Conservation (phyloP, 305 asterid genomes). For the Fraxinus albicans region DNA sequence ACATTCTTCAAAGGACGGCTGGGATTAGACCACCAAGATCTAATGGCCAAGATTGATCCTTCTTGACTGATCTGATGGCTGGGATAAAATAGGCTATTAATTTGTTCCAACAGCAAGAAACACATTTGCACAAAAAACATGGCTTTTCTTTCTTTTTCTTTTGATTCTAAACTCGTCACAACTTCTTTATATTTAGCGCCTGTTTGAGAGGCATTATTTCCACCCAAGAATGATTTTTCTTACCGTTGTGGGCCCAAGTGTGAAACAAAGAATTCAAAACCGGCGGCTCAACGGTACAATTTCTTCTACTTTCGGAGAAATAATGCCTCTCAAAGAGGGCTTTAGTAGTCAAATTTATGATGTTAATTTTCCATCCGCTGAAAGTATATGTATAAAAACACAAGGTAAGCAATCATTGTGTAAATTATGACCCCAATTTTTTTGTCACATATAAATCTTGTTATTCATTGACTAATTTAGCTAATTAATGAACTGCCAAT, state of each 20-base stretch:
- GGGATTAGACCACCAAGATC: too few relatives aligned
- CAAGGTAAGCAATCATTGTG: neutral
- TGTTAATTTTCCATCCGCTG: neutral
- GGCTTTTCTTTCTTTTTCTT: neutral
- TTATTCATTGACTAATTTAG: neutral
- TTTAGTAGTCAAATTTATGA: neutral
- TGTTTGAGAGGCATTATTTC: too few relatives aligned
- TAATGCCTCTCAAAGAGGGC: too few relatives aligned
- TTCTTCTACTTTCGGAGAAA: too few relatives aligned
- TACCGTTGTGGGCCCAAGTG: too few relatives aligned
- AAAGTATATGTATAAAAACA: neutral
- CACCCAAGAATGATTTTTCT: too few relatives aligned
- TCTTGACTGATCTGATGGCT: too few relatives aligned
- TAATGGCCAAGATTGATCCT: too few relatives aligned
- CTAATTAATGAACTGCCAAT: neutral
- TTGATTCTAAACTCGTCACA: neutral
- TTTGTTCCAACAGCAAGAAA: neutral
- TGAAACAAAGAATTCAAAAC: too few relatives aligned
- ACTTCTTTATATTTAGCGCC: neutral
- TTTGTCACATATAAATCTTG: neutral
- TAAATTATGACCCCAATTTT: neutral
- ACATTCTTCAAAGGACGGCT: too few relatives aligned
- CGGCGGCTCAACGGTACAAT: too few relatives aligned
- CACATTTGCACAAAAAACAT: neutral
- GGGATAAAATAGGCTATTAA: neutral